Conservation (phyloP, 345 rosid genomes). For the Gossypium arboreum region DNA sequence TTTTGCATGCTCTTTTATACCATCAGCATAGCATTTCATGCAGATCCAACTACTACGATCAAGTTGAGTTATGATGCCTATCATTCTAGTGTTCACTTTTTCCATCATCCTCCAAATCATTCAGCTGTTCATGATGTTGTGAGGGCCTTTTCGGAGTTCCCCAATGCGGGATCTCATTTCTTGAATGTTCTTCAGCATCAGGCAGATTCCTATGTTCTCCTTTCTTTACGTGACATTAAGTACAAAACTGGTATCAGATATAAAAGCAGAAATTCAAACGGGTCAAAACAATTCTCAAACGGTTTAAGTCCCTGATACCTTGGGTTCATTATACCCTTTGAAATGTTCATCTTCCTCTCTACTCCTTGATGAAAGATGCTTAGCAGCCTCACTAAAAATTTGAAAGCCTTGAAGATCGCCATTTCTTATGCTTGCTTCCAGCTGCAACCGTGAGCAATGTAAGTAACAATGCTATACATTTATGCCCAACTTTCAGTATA, state of each 20-base stretch:
- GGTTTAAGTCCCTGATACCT: conserved; percentile 28
- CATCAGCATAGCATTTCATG: background rate
- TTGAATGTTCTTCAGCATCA: conserved; percentile 29
- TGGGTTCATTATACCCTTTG: conserved; percentile 26
- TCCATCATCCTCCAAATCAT: conserved; percentile 35
- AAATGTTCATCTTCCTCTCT: conserved; percentile 26
- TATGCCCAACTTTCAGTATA: background rate
- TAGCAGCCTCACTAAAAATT: conserved; percentile 40
- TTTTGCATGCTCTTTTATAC: background rate
- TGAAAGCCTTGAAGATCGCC: conserved; percentile 70
- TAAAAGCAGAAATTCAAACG: background rate
- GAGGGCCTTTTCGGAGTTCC: conserved; percentile 31
- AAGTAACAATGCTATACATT: background rate
- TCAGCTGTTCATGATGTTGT: conserved; percentile 25
- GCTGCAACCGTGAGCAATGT: conserved; percentile 37
- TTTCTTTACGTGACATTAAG: conserved; percentile 26
- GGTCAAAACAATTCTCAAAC: background rate
- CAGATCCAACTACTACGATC: background rate
- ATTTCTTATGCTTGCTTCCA: conserved; percentile 77
- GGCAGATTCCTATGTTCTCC: conserved; percentile 31
- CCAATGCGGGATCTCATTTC: conserved; percentile 28
- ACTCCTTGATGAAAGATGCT: conserved; percentile 31
- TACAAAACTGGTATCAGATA: conserved; percentile 13
- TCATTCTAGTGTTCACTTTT: conserved; percentile 18
- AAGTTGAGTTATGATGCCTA: background rate